Evolutionary conservation across 163 green algal species (phyloP).

Genomic region (Chlorella variabilis): DNA sequence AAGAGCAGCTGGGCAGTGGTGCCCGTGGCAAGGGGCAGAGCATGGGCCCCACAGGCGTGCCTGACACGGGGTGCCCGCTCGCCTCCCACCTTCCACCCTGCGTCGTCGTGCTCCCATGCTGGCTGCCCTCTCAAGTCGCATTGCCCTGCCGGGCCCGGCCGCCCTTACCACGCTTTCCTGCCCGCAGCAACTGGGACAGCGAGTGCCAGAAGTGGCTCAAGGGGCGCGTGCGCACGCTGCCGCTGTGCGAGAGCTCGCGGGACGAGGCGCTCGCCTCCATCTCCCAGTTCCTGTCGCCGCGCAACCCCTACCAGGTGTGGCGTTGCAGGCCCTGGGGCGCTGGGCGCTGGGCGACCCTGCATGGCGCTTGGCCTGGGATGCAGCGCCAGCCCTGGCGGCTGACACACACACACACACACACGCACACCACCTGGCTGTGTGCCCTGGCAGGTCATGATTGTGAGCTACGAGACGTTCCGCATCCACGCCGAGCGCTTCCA

Average conservation of each 20-base stretch:
- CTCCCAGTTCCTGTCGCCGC: slow-evolving; percentile 73
- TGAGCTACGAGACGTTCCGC: slow-evolving; percentile 98
- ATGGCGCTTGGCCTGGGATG: too few species aligned
- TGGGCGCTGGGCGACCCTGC: too few species aligned
- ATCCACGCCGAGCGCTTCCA: slow-evolving; percentile 85
- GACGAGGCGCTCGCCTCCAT: slow-evolving; percentile 83
- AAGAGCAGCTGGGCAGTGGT: neutral
- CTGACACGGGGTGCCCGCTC: too few species aligned
- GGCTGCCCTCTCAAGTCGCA: too few species aligned
- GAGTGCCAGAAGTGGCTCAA: slow-evolving; percentile 97
- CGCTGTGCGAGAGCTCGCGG: slow-evolving; percentile 88
- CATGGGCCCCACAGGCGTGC: too few species aligned
- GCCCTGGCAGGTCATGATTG: slow-evolving; percentile 86
- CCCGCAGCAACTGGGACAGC: slow-evolving; percentile 91
- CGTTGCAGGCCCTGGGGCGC: too few species aligned
- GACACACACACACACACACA: neutral
- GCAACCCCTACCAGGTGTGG: slow-evolving; percentile 42
- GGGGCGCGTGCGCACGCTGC: slow-evolving; percentile 79
- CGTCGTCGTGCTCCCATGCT: too few species aligned
- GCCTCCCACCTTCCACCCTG: too few species aligned
- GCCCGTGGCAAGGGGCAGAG: neutral
- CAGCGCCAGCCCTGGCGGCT: too few species aligned
- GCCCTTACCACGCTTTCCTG: too few species aligned
- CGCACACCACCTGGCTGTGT: too few species aligned
- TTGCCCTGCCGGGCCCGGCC: too few species aligned